These are phyloP conservation scores for Verruconis gallopava DNA, from an alignment of 2,329 filamentous ascomycete genomes.

Conservation along the genomic window DNA sequence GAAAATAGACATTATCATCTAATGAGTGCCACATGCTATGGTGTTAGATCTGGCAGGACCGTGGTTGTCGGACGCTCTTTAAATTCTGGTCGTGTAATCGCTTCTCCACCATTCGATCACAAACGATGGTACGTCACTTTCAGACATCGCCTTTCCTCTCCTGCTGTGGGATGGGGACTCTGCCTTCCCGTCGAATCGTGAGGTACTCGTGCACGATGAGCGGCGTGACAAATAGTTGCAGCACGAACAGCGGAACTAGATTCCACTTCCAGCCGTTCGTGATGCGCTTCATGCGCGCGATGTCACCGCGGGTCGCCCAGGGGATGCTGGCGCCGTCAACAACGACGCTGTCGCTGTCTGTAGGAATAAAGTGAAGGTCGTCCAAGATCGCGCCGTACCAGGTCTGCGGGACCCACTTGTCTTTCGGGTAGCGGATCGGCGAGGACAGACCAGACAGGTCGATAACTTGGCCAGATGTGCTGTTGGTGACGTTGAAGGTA, in stretches of 20 bases:
- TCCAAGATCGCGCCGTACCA: constrained; percentile 18
- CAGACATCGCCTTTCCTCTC: no score
- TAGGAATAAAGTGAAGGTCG: neutral
- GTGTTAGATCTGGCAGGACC: no score
- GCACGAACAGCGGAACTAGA: constrained; percentile 17
- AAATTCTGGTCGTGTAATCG: no score
- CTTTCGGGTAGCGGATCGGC: constrained; percentile 17
- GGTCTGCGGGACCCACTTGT: constrained; percentile 19
- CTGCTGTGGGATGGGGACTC: no score
- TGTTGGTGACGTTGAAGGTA: constrained; percentile 16
- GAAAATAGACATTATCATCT: no score
- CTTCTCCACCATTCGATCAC: no score
- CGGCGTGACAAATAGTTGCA: constrained; percentile 13
- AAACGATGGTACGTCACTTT: no score
- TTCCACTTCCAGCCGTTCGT: constrained; percentile 19
- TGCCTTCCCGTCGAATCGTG: neutral
- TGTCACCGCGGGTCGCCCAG: constrained; percentile 11
- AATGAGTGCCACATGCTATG: no score
- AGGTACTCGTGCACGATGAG: constrained; percentile 7
- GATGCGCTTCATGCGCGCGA: constrained; percentile 13
- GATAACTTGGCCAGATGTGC: constrained; percentile 15
- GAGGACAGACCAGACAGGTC: constrained; percentile 13
- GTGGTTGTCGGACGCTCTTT: no score
- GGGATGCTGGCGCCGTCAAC: constrained; percentile 9
- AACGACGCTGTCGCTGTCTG: constrained; percentile 9